Percentiles rank a stretch among this genome's conserved stretches.
phyloP scores from a whole-genome alignment of 2,329 filamentous ascomycete species.

The Dothistroma septosporum region DNA sequence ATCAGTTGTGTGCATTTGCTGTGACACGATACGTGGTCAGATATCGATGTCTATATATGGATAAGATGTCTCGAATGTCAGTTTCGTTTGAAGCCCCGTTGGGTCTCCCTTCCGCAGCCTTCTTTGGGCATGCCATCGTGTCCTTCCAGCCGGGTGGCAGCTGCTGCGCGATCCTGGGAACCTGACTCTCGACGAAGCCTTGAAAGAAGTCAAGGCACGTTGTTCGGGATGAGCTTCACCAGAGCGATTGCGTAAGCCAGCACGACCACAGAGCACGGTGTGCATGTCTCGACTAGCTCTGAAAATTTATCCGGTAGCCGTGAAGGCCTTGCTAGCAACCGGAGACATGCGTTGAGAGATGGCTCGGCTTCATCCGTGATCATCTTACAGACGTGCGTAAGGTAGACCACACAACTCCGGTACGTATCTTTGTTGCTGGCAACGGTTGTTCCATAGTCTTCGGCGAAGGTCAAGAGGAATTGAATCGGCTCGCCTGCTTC shows the following conservation, averaged over 20 bases:
- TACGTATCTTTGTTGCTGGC: conserved; percentile 22
- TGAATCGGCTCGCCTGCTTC: conserved; percentile 25
- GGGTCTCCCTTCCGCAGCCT: conserved; percentile 11
- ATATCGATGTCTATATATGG: conserved; percentile 1
- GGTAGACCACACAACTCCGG: conserved; percentile 21
- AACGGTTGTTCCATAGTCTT: conserved; percentile 21
- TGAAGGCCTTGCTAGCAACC: conserved; percentile 27
- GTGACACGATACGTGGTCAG: not conserved
- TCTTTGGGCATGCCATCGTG: conserved; percentile 25
- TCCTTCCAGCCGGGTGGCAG: conserved; percentile 23
- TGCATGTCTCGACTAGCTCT: conserved; percentile 22
- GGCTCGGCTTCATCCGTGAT: conserved; percentile 20
- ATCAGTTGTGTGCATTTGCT: too few species aligned
- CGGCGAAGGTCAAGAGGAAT: conserved; percentile 20
- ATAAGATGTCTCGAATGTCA: conserved; percentile 13
- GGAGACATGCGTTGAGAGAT: conserved; percentile 20
- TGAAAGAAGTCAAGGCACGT: conserved; percentile 25
- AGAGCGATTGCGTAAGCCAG: conserved; percentile 26
- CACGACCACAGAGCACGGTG: conserved; percentile 24
- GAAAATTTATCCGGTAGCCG: conserved; percentile 23
- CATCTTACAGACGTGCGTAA: conserved; percentile 25
- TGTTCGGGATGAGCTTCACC: conserved; percentile 25
- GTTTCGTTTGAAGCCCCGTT: conserved; percentile 11
- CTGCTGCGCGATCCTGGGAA: conserved; percentile 16
- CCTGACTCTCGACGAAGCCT: conserved; percentile 25